A percentile compares a stretch with the other conserved stretches of the same genome.
These are phyloP conservation scores for Ophiostoma tasmaniense DNA, from an alignment of 2,329 filamentous ascomycete genomes.

Conservation along the genomic window DNA sequence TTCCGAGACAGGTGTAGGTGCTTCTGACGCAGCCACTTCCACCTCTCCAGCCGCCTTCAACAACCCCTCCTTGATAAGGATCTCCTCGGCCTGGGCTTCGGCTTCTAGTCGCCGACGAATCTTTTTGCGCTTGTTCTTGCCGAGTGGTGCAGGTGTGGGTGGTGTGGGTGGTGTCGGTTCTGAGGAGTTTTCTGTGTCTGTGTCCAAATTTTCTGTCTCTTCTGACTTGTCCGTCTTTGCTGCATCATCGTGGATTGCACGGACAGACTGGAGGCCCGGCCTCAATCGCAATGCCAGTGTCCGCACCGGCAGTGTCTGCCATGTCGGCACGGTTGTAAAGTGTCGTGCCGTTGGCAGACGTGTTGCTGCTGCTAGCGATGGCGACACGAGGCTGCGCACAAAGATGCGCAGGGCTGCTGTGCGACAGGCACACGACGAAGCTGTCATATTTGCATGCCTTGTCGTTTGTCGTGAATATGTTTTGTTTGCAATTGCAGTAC, in stretches of 20 bases:
- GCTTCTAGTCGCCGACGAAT: conserved; percentile 12
- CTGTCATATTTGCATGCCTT: conserved; percentile 12
- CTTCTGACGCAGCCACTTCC: neutral
- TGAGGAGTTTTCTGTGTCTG: neutral
- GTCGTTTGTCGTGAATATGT: neutral
- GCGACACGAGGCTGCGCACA: conserved; percentile 17
- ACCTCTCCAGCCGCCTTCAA: neutral
- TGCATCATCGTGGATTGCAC: neutral
- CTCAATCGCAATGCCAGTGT: neutral
- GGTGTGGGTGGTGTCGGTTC: neutral
- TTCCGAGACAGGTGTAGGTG: neutral
- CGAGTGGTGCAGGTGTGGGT: neutral
- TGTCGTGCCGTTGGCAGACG: neutral
- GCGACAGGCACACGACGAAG: conserved; percentile 17
- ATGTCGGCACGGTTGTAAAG: neutral
- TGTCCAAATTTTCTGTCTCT: neutral
- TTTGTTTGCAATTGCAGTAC: no score
- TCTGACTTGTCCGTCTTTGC: neutral
- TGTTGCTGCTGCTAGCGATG: neutral
- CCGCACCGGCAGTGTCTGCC: neutral
- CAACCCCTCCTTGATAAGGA: neutral
- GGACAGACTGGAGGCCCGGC: neutral
- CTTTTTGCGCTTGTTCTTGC: conserved; percentile 19
- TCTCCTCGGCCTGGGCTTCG: conserved; percentile 4
- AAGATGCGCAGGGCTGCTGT: conserved; percentile 19